Evolutionary conservation across 306 rosid genomes (phyloP).

Genomic region (Rubus idaeus): DNA sequence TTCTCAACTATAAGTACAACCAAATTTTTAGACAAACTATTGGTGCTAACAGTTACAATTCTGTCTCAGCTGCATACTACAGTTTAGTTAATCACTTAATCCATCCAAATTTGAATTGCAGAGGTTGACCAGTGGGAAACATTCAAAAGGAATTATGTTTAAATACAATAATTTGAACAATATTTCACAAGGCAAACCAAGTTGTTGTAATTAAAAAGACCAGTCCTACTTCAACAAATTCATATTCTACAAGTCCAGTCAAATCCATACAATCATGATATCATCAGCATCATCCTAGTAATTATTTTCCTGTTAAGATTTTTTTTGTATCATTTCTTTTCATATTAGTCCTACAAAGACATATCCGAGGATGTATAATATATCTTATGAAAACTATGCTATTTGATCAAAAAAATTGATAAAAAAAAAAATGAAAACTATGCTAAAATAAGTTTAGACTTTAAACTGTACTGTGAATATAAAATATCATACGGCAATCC

Average conservation of each 20-base stretch:
- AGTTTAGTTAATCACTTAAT: not conserved
- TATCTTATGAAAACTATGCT: not conserved
- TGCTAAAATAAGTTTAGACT: not conserved
- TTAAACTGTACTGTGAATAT: not conserved
- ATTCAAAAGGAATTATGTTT: not conserved
- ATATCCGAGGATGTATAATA: too few relatives aligned
- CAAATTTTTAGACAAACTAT: not conserved
- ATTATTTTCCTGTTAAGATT: not conserved
- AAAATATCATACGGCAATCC: not conserved
- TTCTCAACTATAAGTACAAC: not conserved
- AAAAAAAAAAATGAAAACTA: too few relatives aligned
- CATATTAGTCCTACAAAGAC: not conserved
- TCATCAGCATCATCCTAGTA: not conserved
- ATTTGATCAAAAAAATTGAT: too few relatives aligned
- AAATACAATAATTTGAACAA: not conserved
- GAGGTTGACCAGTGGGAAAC: not conserved
- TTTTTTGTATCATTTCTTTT: not conserved
- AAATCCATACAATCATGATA: not conserved
- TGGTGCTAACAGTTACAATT: not conserved
- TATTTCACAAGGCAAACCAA: not conserved
- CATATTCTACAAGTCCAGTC: not conserved
- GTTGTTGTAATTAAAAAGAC: not conserved
- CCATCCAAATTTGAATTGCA: not conserved
- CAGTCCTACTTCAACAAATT: not conserved
- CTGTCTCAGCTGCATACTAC: not conserved